Percentiles rank a stretch among this genome's conserved stretches.
Evolutionary conservation across 805 yeast genomes (phyloP).

Genomic region (Candida vaughaniae): DNA sequence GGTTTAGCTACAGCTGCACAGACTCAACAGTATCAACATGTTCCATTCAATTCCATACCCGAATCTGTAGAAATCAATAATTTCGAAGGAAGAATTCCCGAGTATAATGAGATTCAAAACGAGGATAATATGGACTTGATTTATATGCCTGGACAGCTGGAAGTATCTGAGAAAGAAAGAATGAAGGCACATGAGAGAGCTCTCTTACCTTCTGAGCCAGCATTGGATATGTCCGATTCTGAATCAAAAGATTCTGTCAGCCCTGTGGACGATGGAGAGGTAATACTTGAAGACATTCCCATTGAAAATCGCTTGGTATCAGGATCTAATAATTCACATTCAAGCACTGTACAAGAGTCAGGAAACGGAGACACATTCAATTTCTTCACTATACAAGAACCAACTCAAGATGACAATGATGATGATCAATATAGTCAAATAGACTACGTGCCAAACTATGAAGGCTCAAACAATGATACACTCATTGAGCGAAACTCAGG

Average conservation of each 20-base stretch:
- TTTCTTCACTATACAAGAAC: constrained; percentile 1
- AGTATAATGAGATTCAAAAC: constrained; percentile 22
- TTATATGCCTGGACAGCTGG: constrained; percentile 15
- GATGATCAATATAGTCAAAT: constrained; percentile 18
- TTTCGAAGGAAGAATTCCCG: constrained; percentile 24
- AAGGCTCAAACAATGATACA: constrained; percentile 24
- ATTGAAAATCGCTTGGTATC: too few species aligned
- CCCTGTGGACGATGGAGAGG: constrained; percentile 17
- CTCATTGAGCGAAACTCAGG: constrained; percentile 13
- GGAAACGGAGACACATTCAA: not conserved
- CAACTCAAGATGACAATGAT: not conserved
- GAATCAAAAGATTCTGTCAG: constrained; percentile 22
- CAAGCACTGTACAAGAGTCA: not conserved
- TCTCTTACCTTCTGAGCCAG: constrained; percentile 59
- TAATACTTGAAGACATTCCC: constrained; percentile 1
- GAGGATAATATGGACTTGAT: constrained; percentile 6
- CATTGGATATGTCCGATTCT: constrained; percentile 17
- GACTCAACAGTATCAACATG: constrained; percentile 10
- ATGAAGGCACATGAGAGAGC: constrained; percentile 55
- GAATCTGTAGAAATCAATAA: constrained; percentile 17
- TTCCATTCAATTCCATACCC: constrained; percentile 17
- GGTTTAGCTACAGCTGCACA: constrained; percentile 7
- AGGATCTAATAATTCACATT: too few species aligned
- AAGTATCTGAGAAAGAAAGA: constrained; percentile 58
- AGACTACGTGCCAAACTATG: constrained; percentile 38